phyloP scores from a whole-genome alignment of 495 filamentous ascomycete species.

The Neurospora sp. region DNA sequence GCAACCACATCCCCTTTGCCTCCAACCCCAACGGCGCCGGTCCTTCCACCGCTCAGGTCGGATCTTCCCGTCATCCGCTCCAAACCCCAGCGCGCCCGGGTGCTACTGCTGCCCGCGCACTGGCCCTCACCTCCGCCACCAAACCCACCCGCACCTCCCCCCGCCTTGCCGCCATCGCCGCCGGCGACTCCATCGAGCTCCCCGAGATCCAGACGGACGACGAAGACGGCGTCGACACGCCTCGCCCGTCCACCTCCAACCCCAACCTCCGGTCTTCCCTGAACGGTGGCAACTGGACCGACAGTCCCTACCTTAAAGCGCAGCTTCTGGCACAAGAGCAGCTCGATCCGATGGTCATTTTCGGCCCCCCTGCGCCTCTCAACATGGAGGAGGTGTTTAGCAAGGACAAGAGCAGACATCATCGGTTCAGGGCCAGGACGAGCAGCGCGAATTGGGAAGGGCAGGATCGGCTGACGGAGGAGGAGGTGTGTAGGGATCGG shows the following conservation, averaged over 20 bases:
- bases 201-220: slow-evolving; percentile 84
- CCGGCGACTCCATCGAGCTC: slow-evolving; percentile 71
- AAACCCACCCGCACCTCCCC: slow-evolving; percentile 63
- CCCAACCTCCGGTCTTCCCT: background rate
- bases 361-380: slow-evolving; percentile 76
- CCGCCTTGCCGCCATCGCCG: slow-evolving; percentile 65
- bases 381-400: slow-evolving; percentile 94
- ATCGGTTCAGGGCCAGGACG: slow-evolving; percentile 77
- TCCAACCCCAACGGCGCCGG: slow-evolving; percentile 48
- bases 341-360: slow-evolving; percentile 76
- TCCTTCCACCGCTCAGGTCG: slow-evolving; percentile 6
- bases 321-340: slow-evolving; percentile 67
- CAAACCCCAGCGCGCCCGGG: slow-evolving; percentile 50
- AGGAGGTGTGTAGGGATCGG: slow-evolving; percentile 71
- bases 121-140: slow-evolving; percentile 27
- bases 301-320: slow-evolving; percentile 64
- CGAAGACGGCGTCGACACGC: slow-evolving; percentile 58
- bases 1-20: slow-evolving; percentile 74
- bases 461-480: slow-evolving; percentile 78
- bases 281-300: slow-evolving; percentile 61
- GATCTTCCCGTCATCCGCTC: slow-evolving; percentile 13
- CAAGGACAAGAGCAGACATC: slow-evolving; percentile 65
- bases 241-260: background rate
- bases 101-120: slow-evolving; percentile 22
- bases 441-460: slow-evolving; percentile 91